Percentiles rank a stretch among this genome's conserved stretches.
phyloP scores from a whole-genome alignment of 176 grass and related monocot genomes.

The Carex myosuroides region DNA sequence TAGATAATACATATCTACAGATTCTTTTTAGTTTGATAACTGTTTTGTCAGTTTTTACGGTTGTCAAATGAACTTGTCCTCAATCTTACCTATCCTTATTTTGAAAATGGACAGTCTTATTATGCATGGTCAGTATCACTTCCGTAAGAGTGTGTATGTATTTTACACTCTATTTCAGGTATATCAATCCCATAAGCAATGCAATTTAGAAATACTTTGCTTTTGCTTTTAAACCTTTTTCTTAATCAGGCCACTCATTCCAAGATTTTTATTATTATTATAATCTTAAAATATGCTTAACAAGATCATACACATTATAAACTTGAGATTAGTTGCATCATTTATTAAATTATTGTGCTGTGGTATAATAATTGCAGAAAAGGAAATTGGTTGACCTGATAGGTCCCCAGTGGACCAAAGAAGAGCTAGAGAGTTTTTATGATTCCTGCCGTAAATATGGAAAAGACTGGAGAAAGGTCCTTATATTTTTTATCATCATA shows the following conservation, averaged over 20 bases:
- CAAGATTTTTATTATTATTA: background rate
- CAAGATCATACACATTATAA: background rate
- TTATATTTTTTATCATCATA: background rate
- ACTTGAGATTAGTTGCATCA: background rate
- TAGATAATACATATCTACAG: background rate
- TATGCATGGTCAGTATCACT: background rate
- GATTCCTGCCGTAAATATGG: conserved; percentile 79
- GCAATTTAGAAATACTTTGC: background rate
- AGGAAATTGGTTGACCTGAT: conserved; percentile 84
- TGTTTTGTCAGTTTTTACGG: background rate
- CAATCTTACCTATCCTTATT: too few species aligned
- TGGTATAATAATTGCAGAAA: conserved; percentile 51
- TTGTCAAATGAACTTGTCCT: too few species aligned
- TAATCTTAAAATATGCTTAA: background rate
- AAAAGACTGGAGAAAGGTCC: conserved; percentile 96
- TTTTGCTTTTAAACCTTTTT: background rate
- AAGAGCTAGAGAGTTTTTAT: conserved; percentile 83
- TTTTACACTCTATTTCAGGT: background rate
- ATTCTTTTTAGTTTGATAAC: background rate
- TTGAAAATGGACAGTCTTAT: background rate
- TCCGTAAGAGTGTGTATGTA: background rate
- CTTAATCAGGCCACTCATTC: background rate
- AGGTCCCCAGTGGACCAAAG: conserved; percentile 90
- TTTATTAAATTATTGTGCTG: conserved; percentile 8
- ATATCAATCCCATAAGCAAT: background rate